phyloP scores from a whole-genome alignment of 257 asterid genomes.

The Solanum dulcamara region DNA sequence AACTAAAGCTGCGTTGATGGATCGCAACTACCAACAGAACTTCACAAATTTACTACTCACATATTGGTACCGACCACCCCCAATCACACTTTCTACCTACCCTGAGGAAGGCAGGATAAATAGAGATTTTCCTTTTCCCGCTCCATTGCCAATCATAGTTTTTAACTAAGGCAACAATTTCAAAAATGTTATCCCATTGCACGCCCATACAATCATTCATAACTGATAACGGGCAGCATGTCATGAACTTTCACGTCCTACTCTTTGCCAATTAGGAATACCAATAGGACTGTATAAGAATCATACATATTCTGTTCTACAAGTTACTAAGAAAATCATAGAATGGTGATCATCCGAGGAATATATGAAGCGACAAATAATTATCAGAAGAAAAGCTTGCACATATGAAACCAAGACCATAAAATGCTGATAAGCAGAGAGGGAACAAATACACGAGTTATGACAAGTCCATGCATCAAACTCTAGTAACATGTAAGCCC shows the following conservation, averaged over 20 bases:
- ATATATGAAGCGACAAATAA: background rate
- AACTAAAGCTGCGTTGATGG: background rate
- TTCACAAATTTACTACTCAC: background rate
- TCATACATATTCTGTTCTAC: background rate
- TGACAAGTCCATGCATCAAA: background rate
- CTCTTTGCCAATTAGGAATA: background rate
- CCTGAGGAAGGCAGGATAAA: background rate
- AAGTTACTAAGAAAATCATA: background rate
- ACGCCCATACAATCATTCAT: background rate
- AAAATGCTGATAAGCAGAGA: background rate
- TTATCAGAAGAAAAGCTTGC: background rate
- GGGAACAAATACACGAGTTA: background rate
- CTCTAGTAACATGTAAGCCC: background rate
- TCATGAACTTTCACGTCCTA: background rate
- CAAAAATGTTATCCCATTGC: background rate
- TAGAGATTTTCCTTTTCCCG: background rate
- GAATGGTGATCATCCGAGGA: background rate
- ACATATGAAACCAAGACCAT: background rate
- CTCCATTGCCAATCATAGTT: background rate
- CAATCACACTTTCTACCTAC: background rate
- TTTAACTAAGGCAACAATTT: background rate
- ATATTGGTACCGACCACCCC: background rate
- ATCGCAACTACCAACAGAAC: background rate
- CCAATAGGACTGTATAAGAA: background rate
- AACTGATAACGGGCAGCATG: background rate